Base-by-base conservation (phyloP, 306 rosid species). In the Sicyos edulis region DNA sequence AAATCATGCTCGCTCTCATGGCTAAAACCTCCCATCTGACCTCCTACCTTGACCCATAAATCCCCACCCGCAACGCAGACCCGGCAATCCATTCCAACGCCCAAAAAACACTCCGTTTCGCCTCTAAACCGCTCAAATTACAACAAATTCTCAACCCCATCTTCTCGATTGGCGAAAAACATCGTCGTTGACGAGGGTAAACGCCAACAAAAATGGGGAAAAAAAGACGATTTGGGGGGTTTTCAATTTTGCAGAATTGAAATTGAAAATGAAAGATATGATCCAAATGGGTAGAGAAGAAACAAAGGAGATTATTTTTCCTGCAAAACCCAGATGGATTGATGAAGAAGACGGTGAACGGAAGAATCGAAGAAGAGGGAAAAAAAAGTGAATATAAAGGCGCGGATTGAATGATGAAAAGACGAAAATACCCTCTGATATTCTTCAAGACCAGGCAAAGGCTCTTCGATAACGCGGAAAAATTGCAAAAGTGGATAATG, bases 1-100 rank as follows among this genome's bases (percentile, higher is more conserved):
- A 93, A 86, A 79, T 91, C 99, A 50, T 81, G 88, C 45, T 93
- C 99, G 83, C 97, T 93, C 78, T 93, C 99, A 15, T 85, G 89
- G 91, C 99, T 93, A 15, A 93, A 74, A 7, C 83, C 90, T 3
- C 93, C 97, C 8, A 80, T 83, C 78, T 83, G 78, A 13, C 45
- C 45, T 7, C 42, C 77, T 4, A 63, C 73, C 37, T 71, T 80
- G 62, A 78, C 80, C 95, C 90, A 88, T 15, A 85, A 84, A 73
- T 93, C 91, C 49, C 71, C 88, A 26, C 86, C 59, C 22, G 91
- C 51, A 24, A 93, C 74, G 54, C 89, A 82, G 37, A 92, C 86
- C 69, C 80, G 78, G 78, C 86, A 87, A 15, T 89, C 89, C 92
- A 93, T 88, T 32, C 53, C 77, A 26, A 17, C 10, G 16, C 42